Percentiles rank a stretch among this genome's conserved stretches.
These are phyloP conservation scores for Striga asiatica DNA, from an alignment of 257 asterid species.

Conservation along the genomic window DNA sequence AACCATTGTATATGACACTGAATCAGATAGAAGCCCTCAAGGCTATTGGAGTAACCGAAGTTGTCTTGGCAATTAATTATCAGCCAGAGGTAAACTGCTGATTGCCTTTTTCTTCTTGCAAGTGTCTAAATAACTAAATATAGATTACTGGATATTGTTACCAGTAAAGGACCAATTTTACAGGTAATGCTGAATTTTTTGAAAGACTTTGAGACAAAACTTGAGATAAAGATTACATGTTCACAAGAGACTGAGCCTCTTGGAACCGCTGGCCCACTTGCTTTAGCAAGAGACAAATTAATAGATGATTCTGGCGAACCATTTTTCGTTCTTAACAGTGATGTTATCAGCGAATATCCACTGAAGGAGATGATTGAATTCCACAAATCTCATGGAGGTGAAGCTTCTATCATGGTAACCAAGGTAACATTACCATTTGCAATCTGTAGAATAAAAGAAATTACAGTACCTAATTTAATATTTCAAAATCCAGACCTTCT, in stretches of 20 bases:
- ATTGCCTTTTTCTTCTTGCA: background rate
- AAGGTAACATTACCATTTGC: conserved; percentile 26
- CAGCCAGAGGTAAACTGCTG: conserved; percentile 69
- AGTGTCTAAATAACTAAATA: background rate
- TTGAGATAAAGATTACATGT: conserved; percentile 84
- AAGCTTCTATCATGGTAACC: conserved; percentile 94
- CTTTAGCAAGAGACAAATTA: conserved; percentile 90
- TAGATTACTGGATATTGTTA: background rate
- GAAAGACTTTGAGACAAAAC: conserved; percentile 82
- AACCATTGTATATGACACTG: conserved; percentile 8
- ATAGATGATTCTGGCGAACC: conserved; percentile 78
- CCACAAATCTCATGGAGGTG: conserved; percentile 95
- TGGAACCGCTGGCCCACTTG: conserved; percentile 98
- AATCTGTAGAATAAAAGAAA: too few relatives aligned
- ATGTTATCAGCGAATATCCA: conserved; percentile 89
- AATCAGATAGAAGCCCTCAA: conserved; percentile 84
- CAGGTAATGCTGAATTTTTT: conserved; percentile 92
- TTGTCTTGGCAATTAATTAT: conserved; percentile 87
- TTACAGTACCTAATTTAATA: too few relatives aligned
- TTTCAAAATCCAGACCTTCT: too few relatives aligned
- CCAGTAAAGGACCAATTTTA: background rate
- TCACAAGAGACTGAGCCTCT: conserved; percentile 98
- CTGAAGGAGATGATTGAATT: conserved; percentile 72
- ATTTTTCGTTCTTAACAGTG: conserved; percentile 92
- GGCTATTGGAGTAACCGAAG: conserved; percentile 89